A percentile compares a stretch with the other conserved stretches of the same genome.
Evolutionary conservation across 2,329 filamentous ascomycete species (phyloP).

Genomic region (Colletotrichum lupini): DNA sequence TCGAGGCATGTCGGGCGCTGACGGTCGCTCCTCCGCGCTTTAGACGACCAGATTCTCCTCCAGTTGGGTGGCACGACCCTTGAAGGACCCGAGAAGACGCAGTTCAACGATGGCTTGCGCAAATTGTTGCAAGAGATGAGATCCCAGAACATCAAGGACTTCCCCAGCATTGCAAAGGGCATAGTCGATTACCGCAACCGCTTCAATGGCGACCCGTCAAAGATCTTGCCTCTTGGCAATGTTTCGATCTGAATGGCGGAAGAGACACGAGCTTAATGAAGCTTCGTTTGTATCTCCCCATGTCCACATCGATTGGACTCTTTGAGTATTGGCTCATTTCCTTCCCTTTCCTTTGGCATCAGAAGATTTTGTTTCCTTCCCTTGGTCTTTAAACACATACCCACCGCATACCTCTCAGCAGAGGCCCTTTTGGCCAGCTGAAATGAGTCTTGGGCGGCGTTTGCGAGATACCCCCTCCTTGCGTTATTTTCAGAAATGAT

Average conservation of each 20-base stretch:
- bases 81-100: constrained; percentile 67
- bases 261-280: neutral
- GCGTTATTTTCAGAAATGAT: constrained; percentile 34
- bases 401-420: neutral
- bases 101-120: constrained; percentile 72
- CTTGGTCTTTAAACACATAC: constrained; percentile 29
- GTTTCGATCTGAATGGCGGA: constrained; percentile 48
- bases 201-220: constrained; percentile 73
- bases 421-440: constrained; percentile 9
- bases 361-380: constrained; percentile 22
- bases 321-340: constrained; percentile 6
- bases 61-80: constrained; percentile 76
- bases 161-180: constrained; percentile 72
- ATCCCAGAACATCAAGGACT: constrained; percentile 70
- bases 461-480: constrained; percentile 34
- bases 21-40: constrained; percentile 51
- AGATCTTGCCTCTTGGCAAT: constrained; percentile 68
- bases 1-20: constrained; percentile 53
- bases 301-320: neutral
- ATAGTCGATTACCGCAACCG: constrained; percentile 75
- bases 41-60: constrained; percentile 80
- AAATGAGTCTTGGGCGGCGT: constrained; percentile 19
- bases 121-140: constrained; percentile 70
- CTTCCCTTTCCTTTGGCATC: constrained; percentile 19
- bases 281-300: constrained; percentile 1